Percentiles rank a stretch among this genome's conserved stretches.
phyloP scores from a whole-genome alignment of 768 basidiomycete genomes.

The Mycena sanguinolenta region DNA sequence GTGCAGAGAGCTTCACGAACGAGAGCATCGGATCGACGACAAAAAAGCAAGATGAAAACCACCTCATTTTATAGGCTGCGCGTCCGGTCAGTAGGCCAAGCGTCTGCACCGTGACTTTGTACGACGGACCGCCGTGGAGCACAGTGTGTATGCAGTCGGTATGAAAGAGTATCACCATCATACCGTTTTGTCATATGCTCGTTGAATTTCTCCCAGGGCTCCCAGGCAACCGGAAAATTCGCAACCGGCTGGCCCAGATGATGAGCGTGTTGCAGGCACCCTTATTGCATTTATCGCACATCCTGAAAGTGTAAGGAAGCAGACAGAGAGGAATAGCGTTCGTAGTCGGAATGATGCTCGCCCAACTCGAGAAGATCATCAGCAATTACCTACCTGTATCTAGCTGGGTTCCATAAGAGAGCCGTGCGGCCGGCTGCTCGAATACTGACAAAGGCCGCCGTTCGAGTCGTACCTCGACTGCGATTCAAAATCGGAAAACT shows the following conservation, averaged over 20 bases:
- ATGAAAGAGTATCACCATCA: conserved; percentile 18
- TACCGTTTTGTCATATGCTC: conserved; percentile 12
- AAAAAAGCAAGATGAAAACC: not conserved
- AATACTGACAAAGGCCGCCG: not conserved
- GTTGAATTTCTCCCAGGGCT: conserved; percentile 13
- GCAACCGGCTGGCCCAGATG: conserved; percentile 4
- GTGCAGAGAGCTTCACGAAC: conserved; percentile 14
- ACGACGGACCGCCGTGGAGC: conserved; percentile 16
- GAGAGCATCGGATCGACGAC: conserved; percentile 15
- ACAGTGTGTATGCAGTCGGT: conserved; percentile 2
- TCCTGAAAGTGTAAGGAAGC: not conserved
- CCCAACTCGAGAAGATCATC: too few species aligned
- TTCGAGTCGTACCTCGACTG: not conserved
- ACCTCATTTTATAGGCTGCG: conserved; percentile 14
- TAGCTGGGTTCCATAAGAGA: too few species aligned
- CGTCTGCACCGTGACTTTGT: conserved; percentile 5
- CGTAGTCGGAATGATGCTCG: not conserved
- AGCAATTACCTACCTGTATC: too few species aligned
- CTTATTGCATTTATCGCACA: not conserved
- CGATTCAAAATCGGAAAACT: not conserved
- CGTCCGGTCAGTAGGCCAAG: not conserved
- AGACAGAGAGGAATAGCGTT: not conserved
- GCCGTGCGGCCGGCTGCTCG: conserved; percentile 1
- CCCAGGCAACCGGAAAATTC: conserved; percentile 1
- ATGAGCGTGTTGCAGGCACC: not conserved